Percentiles rank a stretch among this genome's conserved stretches.
Conservation (phyloP, 2,329 filamentous ascomycete species). For the Scortechinia acanthostroma region DNA sequence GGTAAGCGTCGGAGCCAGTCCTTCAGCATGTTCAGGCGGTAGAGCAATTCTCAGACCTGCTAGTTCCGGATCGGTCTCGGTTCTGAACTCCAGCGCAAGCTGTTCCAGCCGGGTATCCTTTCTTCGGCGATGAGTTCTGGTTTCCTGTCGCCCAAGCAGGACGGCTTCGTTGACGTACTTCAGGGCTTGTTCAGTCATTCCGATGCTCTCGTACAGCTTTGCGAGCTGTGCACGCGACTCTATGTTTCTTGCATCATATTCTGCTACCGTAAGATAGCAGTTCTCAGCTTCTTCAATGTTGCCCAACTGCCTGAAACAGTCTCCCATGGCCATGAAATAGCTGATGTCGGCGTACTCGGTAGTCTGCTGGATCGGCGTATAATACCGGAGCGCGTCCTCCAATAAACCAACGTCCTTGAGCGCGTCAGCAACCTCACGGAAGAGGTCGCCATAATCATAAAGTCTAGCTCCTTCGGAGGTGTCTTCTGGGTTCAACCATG, state of each 20-base stretch:
- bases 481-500: constrained; percentile 63
- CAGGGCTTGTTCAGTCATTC: constrained; percentile 69
- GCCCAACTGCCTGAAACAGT: constrained; percentile 7
- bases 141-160: constrained; percentile 41
- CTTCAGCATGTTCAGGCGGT: constrained; percentile 12
- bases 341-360: constrained; percentile 34
- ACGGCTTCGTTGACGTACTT: constrained; percentile 72
- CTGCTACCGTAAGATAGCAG: constrained; percentile 68
- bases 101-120: neutral
- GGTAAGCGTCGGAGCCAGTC: constrained; percentile 9
- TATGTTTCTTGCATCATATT: constrained; percentile 65
- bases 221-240: constrained; percentile 74
- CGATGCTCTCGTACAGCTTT: constrained; percentile 73
- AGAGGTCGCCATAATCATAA: constrained; percentile 70
- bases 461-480: constrained; percentile 37
- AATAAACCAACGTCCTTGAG: constrained; percentile 40
- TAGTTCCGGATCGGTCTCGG: constrained; percentile 11
- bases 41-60: too few relatives aligned
- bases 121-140: constrained; percentile 6
- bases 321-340: constrained; percentile 38
- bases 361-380: constrained; percentile 42
- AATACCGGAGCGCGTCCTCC: constrained; percentile 21
- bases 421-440: constrained; percentile 62
- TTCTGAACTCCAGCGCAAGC: constrained; percentile 12
- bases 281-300: constrained; percentile 54